Base-by-base conservation (phyloP, 371 early-diverging fungal genomes). In the Syncephalastrum racemosum region DNA sequence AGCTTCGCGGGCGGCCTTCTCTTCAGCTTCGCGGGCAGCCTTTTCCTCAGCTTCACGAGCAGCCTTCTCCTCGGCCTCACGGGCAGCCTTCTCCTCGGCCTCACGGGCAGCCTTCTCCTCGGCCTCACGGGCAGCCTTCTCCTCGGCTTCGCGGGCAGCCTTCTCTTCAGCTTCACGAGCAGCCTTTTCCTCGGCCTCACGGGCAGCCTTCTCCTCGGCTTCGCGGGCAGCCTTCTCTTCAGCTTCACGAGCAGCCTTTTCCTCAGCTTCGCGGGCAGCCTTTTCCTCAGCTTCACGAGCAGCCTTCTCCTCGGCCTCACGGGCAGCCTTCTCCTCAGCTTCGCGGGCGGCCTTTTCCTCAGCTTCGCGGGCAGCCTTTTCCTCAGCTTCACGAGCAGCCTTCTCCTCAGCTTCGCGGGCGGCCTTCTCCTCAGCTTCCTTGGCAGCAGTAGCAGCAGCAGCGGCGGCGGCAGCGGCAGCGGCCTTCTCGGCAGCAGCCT, bases 251-350 rank as follows among this genome's bases (percentile, higher is more conserved):
- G 52, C 54, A 18, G 41, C 53, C 22, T 47, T 25, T 18, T 47
- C 50, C 31, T 49, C 36, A 8, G 36, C 36, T 8, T 31, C 36
- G n/a, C 50, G 50, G 6, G 40, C 25, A 36, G 39, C 39, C 31
- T 54, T 46, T 1, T 45, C 54, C 31, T 54, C 54, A 43, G 54
- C 54, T 1, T 39, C 19, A 20, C 53, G 53, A 8, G 54, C 54
- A 42, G 46, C 59, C 22, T 68, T 59, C 47, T 63, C 66, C 53
- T 64, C 66, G 31, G 56, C 46, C 44, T 63, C 66, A 50, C 62
- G 65, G 40, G 56, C 46, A 7, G 53, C 66, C 25, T 47, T 67
- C 4, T 31, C 60, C 25, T 50, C 62, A 14, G 41, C 56, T 6
- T 49, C 59, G 25, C 54, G 46, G 2, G 41, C 66, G 4, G 41